Evolutionary conservation across 345 rosid species (phyloP), one percentile per base, ranked within the genome.

Genomic region (Adansonia digitata): DNA sequence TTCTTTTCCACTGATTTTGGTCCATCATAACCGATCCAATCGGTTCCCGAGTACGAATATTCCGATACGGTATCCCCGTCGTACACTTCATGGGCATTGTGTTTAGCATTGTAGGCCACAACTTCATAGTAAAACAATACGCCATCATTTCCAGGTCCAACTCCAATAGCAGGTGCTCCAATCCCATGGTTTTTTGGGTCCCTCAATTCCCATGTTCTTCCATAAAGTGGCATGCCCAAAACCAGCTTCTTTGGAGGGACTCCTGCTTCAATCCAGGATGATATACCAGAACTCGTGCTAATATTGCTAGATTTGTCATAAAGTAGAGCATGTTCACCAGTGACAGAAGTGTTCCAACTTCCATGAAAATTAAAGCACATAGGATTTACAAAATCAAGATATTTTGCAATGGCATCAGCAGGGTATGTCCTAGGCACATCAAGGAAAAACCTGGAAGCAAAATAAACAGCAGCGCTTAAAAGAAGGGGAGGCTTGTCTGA

Each of bases 1-100:
- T 92, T 92, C 88, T 85, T 64, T 77, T 80, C 5, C 70, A 75
- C 13, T 60, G 56, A 68, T 27, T 13, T 45, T 18, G 72, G 26
- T 29, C 72, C 84, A 61, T 87, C 90, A 22, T 85, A 87, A 4
- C 86, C 83, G 31, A 87, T 70, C 91, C 88, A 87, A 1, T 77
- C 29, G 14, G 74, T 39, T 37, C 84, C 84, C 0, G 72, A 74
- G 34, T 61, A 84, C 0, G 89, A 84, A 40, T 89, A 87, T 10
- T 81, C 57, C 0, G 89, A 87, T 17, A 85, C 82, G 0, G 85
- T 87, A 2, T 69, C 74, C 24, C 7, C 6, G 5, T 61, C 52
- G 22, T 48, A 29, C 15, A 14, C 40, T 46, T 5, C 40, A 12
- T 26, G 18, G 3, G 76, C 43, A 48, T 46, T 0, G n/a, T 45